Base-by-base conservation (phyloP, 2,329 filamentous ascomycete genomes). In the Phialophora expanda region DNA sequence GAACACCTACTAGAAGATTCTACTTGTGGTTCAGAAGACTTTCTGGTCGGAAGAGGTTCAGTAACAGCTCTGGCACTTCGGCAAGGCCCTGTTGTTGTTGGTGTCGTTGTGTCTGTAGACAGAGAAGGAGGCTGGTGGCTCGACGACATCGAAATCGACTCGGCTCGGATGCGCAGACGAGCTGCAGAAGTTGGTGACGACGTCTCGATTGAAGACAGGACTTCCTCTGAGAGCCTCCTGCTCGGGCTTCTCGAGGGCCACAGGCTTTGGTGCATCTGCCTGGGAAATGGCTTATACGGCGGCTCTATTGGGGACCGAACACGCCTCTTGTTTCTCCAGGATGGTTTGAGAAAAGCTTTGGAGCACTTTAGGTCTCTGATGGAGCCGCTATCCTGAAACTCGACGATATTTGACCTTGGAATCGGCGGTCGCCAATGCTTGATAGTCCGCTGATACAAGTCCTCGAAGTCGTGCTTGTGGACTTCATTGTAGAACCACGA, bases 401-500 rank as follows among this genome's bases (percentile, higher is more conserved):
- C 64, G 44, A 71, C 38, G 26, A 70, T 24, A 22, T 62, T 66
- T 11, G 56, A 48, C 34, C 67, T 68, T 54, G 63, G 63, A 32
- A 50, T 38, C 44, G 77, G 76, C n/a, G 83, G 84, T 61, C 74
- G 74, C 86, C 86, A 88, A 61, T 81, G 77, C 38, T 74, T 73
- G 63, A 83, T 80, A 0, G 83, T 79, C 46, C 79, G 77, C 63
- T 79, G 59, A 69, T 87, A 87, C 2, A 85, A 74, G 0, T 77
- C 78, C 32, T 84, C 77, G 62, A 86, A 81, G 20, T 82, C 79
- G 14, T 73, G 73, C 22, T 75, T 78, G 72, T 86, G 81, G 8
- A 74, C 70, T n/a, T 76, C 74, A 70, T 85, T 83, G 1, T 80
- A 80, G 70, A 89, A 86, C 87, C 86, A 89, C 9, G 71, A 62